Base-by-base conservation (phyloP, 495 filamentous ascomycete species). In the Podospora anserina region DNA sequence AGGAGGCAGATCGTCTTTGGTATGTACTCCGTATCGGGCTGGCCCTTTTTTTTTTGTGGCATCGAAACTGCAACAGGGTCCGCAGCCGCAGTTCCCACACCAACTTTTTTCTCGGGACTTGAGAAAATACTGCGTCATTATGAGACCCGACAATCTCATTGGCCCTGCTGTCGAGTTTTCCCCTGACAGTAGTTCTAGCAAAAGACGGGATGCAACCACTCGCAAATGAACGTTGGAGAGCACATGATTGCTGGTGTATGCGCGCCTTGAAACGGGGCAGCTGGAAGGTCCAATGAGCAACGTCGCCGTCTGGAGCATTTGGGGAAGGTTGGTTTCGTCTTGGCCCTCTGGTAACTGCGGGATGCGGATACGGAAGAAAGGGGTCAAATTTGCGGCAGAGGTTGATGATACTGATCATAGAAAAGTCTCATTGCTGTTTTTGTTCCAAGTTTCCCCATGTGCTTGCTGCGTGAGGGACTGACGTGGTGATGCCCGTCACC, bases 191-290 rank as follows among this genome's bases (percentile, higher is more conserved):
- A 63, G 61, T 1, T 20, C 28, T 63, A 63, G 16, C 20, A 62
- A 30, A 63, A 20, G 18, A 63, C 61, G 61, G 61, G 61, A 63
- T 63, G 61, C 61, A 63, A 63, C 61, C 49, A 57, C 27, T 66
- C 53, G 15, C 53, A 66, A 34, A 58, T 66, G 64, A 34, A 28
- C 57, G 44, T 6, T 19, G 9, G 56, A 64, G 58, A 57, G 62
- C 69, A 70, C 69, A 70, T 70, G 69, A 70, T 67, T 64, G 6
- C 39, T 19, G 26, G 11, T 23, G 34, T 13, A 59, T 70, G 69
- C 69, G 54, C 30, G 61, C 4, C 55, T 28, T 27, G 23, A 64
- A 59, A 55, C 59, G 32, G 15, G 32, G 39, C 13, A 9, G 13
- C 30, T 11, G 39, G 9, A 49, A 16, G 5, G 30, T 32, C 39